Conservation (phyloP, 495 filamentous ascomycete species). For the Penicillium mononematosum region DNA sequence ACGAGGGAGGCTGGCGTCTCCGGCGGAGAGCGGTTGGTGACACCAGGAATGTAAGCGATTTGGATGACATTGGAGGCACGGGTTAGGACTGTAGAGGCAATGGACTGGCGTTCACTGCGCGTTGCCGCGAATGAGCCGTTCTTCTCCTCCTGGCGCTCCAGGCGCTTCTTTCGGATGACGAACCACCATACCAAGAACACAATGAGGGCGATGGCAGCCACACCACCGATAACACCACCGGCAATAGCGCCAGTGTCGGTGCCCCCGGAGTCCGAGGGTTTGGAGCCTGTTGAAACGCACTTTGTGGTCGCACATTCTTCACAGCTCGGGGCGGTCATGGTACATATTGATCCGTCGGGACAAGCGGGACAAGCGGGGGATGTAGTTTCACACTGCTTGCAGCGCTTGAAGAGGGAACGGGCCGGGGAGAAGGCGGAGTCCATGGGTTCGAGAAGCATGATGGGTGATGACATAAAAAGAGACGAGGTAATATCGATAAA, state of each 20-base stretch:
- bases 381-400: slow-evolving; percentile 39
- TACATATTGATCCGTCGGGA: slow-evolving; percentile 50
- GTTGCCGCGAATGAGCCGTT: slow-evolving; percentile 59
- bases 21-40: slow-evolving; percentile 86
- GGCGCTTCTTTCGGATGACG: slow-evolving; percentile 76
- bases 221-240: slow-evolving; percentile 77
- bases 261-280: slow-evolving; percentile 32
- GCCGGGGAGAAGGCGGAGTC: slow-evolving; percentile 29
- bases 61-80: slow-evolving; percentile 98
- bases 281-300: slow-evolving; percentile 49
- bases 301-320: slow-evolving; percentile 55
- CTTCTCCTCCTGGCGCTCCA: slow-evolving; percentile 56
- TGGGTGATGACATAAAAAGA: slow-evolving; percentile 14
- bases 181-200: slow-evolving; percentile 84
- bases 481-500: slow-evolving; percentile 21
- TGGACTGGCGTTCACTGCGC: slow-evolving; percentile 80
- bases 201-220: slow-evolving; percentile 64
- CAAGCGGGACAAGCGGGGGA: slow-evolving; percentile 54
- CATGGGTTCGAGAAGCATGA: slow-evolving; percentile 31
- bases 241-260: slow-evolving; percentile 78
- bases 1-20: slow-evolving; percentile 79
- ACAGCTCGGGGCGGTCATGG: slow-evolving; percentile 56
- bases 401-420: slow-evolving; percentile 50
- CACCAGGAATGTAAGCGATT: slow-evolving; percentile 97
- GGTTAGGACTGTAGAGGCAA: slow-evolving; percentile 93